Base-by-base conservation (phyloP, 2,329 filamentous ascomycete species). In the Aspergillus pseudonomiae region DNA sequence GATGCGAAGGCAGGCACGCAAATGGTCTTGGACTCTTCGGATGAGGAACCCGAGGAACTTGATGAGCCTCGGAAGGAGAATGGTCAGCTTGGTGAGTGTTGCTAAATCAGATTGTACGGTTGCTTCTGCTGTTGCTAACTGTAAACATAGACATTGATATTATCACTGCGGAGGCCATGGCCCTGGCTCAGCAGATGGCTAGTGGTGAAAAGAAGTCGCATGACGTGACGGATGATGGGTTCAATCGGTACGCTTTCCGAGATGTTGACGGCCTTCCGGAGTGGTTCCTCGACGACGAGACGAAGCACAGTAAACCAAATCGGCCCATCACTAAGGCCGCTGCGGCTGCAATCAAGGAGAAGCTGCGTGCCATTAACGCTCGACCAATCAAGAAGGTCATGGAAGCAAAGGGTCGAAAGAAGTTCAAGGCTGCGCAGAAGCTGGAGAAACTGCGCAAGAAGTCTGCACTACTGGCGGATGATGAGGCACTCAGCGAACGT, bases 161-260 rank as follows among this genome's bases (percentile, higher is more conserved):
- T 73, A 96, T 98, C 74, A 99, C 95, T n/a, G 95, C 93, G 6
- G 95, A 99, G 83, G 95, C 96, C 67, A 99, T 99, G 95, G 96
- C 94, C 0, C 85, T 99, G 19, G 96, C 95, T 0, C 95, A 98
- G 68, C 88, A 93, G 74, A 89, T 99, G 63, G 95, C 94, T 4
- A 93, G 91, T 0, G 94, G 94, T 52, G 86, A 94, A 75, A 94
- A 90, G 78, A 91, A 89, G 0, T 90, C 87, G 53, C 80, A 90
- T 61, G 92, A 97, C 70, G 82, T 97, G 6, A 82, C 94, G 53
- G 96, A 99, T 73, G 94, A 98, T 65, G 90, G 89, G 46, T 99
- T 95, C 85, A 97, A 97, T 83, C 95, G 93, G 77, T 92, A 91
- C 75, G 88, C 93, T 3, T 94, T 97, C 82, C 92, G 94, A 58